Percentiles rank a stretch among this genome's conserved stretches.
These are phyloP conservation scores for Naganishia sp. DNA, from an alignment of 1,284 basidiomycete species.

Conservation along the genomic window DNA sequence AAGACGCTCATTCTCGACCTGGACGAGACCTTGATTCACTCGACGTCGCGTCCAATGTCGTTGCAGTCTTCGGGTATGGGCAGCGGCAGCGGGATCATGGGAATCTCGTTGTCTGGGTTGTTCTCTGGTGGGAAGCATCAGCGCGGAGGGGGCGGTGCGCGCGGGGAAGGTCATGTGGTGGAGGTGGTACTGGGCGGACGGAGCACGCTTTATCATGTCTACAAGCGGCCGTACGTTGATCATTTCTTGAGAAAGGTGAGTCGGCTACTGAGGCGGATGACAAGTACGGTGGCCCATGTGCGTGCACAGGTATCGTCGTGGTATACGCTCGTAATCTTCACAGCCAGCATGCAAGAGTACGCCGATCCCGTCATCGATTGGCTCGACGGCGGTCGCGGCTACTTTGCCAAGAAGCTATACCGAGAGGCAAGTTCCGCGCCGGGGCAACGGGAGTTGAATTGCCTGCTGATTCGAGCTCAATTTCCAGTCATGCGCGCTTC, in stretches of 20 bases:
- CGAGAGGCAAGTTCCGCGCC: conserved; percentile 67
- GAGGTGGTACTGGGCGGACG: conserved; percentile 89
- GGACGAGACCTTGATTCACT: conserved; percentile 97
- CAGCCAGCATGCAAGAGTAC: conserved; percentile 98
- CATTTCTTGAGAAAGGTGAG: conserved; percentile 90
- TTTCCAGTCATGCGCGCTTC: conserved; percentile 79
- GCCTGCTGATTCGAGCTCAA: neutral
- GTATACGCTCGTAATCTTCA: conserved; percentile 99
- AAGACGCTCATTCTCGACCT: conserved; percentile 95
- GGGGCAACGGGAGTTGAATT: neutral
- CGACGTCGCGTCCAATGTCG: conserved; percentile 73
- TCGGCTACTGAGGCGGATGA: neutral
- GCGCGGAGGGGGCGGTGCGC: conserved; percentile 58
- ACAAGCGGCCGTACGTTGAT: conserved; percentile 96
- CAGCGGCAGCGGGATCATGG: conserved; percentile 61
- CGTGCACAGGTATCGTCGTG: conserved; percentile 82
- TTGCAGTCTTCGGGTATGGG: conserved; percentile 55
- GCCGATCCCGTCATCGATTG: conserved; percentile 99
- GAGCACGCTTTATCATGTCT: conserved; percentile 94
- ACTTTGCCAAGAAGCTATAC: conserved; percentile 85
- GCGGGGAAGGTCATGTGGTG: conserved; percentile 83
- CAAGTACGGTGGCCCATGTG: neutral
- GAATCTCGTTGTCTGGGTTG: conserved; percentile 60
- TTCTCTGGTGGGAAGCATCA: conserved; percentile 38
- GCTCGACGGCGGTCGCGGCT: conserved; percentile 91